Evolutionary conservation across 371 early-diverging fungal species (phyloP), one percentile per base, ranked within the genome.

Genomic region (Mortierella sp.): DNA sequence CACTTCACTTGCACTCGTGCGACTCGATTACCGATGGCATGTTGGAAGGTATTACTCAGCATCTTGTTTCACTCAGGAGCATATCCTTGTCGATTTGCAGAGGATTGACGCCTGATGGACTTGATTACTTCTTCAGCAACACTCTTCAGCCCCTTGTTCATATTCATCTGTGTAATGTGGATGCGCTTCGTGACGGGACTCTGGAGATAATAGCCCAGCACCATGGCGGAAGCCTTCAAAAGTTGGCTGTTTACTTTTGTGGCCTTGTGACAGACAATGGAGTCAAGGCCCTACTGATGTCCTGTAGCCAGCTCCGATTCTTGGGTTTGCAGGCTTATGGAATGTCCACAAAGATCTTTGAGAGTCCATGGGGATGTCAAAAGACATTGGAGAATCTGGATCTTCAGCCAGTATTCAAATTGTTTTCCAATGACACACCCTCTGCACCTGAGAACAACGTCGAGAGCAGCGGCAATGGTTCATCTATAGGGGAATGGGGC

Each of bases 211-310:
- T 69, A 54, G 58, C 59, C 3, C 3, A 2, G 0, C 59, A 34
- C 0, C 63, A 69, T 44, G 54, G 44, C 17, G 31, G 12, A 8
- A 43, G 37, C 24, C 58, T 69, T 17, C 43, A 39, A 39, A 69
- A 63, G 39, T 19, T 69, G 21, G 63, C 63, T 12, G 31, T 69
- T 41, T 69, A 69, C 54, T 69, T 55, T 21, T 57, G 58, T 44
- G 49, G 31, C 1, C 48, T 37, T n/a, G 43, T 69, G 14, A 63
- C 63, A 2, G 63, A 69, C n/a, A 28, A 17, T 1, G 70, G 70
- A 13, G 53, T 69, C 54, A 57, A 54, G 29, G 29, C 54, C 1
- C 13, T 69, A 14, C 19, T 69, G 54, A 34, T 44, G 27, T 13
- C 48, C 0, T 62, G 63, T 16, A 31, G 40, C 8, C 43, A 47